Percentiles rank a stretch among this genome's conserved stretches.
These are phyloP conservation scores for Zoysia matrella DNA, from an alignment of 202 grass and related monocot genomes.

Conservation along the genomic window DNA sequence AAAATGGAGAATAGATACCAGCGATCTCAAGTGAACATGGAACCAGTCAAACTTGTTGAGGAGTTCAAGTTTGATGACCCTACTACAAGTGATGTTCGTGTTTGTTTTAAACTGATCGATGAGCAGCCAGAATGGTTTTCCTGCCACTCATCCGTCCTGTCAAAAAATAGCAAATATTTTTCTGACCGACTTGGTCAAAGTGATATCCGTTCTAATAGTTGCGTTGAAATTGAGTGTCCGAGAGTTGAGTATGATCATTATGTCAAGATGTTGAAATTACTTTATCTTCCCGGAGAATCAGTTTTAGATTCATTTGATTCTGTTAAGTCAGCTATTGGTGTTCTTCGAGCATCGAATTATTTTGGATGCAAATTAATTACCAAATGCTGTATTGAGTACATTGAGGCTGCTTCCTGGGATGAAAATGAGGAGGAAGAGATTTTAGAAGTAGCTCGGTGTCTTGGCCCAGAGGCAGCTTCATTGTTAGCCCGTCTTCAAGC, in stretches of 20 bases:
- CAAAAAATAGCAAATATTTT: conserved; percentile 67
- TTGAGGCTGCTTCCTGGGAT: conserved; percentile 87
- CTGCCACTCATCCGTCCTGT: conserved; percentile 75
- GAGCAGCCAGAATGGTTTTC: conserved; percentile 62
- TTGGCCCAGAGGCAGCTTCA: conserved; percentile 58
- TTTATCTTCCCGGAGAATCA: conserved; percentile 68
- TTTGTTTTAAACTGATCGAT: conserved; percentile 57
- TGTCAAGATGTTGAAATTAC: conserved; percentile 68
- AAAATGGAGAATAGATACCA: neutral
- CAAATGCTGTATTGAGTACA: conserved; percentile 67
- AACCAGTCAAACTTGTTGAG: conserved; percentile 31
- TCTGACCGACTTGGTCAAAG: conserved; percentile 48
- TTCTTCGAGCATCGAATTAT: conserved; percentile 68
- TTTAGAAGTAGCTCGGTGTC: conserved; percentile 56
- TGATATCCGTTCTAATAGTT: conserved; percentile 40
- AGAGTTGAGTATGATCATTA: conserved; percentile 65
- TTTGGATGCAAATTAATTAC: conserved; percentile 61
- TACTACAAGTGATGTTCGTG: conserved; percentile 66
- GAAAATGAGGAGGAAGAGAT: conserved; percentile 92
- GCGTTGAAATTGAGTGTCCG: conserved; percentile 70
- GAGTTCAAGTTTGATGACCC: conserved; percentile 62
- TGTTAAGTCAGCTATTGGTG: conserved; percentile 70
- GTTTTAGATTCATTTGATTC: conserved; percentile 76
- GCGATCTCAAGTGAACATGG: conserved; percentile 56
- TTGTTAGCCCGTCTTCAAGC: conserved; percentile 73